These are phyloP conservation scores for Debaryomyces coudertii DNA, from an alignment of 1,139 yeast species.

Conservation along the genomic window DNA sequence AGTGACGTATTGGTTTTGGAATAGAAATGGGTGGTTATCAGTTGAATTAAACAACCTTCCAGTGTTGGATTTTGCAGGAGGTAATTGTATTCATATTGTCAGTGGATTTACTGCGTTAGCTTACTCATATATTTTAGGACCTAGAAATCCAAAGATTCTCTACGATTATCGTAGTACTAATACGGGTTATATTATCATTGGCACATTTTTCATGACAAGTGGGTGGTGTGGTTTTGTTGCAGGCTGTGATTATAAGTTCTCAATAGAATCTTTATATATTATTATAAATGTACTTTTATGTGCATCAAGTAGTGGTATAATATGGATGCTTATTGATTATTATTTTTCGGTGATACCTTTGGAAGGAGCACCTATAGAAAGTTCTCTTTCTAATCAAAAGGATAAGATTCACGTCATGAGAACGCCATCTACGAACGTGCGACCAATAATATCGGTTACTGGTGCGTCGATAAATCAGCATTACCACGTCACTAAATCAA, in stretches of 20 bases:
- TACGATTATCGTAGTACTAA: conserved; percentile 42
- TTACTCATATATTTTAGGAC: conserved; percentile 62
- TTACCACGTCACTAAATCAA: conserved; percentile 24
- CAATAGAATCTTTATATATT: conserved; percentile 37
- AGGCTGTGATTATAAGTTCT: conserved; percentile 49
- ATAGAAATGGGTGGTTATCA: conserved; percentile 59
- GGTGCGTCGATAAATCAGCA: conserved; percentile 25
- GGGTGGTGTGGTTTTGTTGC: conserved; percentile 53
- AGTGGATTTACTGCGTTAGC: conserved; percentile 64
- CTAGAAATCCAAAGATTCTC: conserved; percentile 46
- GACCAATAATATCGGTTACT: conserved; percentile 19
- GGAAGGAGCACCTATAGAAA: conserved; percentile 23
- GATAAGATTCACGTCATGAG: background rate
- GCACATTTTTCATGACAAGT: conserved; percentile 45
- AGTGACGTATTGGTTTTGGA: conserved; percentile 70
- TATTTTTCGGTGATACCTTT: conserved; percentile 44
- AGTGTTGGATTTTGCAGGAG: conserved; percentile 67
- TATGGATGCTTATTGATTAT: conserved; percentile 46
- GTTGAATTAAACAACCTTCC: conserved; percentile 43
- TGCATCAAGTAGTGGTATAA: conserved; percentile 39
- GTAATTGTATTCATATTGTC: conserved; percentile 63
- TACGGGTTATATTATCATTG: conserved; percentile 51
- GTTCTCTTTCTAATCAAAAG: background rate
- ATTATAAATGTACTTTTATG: conserved; percentile 40
- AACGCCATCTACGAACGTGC: background rate